Evolutionary conservation across 164 flowering plant genomes (phyloP).

Genomic region (Vitis rotundifolia): DNA sequence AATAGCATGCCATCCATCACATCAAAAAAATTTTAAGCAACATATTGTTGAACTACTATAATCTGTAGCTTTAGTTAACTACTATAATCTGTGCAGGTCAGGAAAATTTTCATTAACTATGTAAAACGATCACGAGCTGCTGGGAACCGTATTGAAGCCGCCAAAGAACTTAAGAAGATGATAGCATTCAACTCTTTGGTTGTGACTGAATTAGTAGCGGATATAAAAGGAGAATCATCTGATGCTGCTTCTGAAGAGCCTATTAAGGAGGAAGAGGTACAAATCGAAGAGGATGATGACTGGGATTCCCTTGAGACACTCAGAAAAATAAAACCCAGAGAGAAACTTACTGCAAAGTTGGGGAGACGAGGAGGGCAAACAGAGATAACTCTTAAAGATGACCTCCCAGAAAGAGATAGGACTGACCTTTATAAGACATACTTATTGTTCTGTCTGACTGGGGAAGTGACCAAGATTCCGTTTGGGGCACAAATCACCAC

Average conservation of each 20-base stretch:
- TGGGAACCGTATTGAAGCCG: constrained; percentile 67
- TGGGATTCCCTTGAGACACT: constrained; percentile 80
- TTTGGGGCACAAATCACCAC: constrained; percentile 72
- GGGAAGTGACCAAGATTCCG: constrained; percentile 63
- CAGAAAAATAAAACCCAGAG: constrained; percentile 53
- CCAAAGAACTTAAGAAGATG: constrained; percentile 88
- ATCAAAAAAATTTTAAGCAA: too few species aligned
- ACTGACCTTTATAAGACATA: constrained; percentile 82
- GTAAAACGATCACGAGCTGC: constrained; percentile 65
- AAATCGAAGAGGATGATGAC: constrained; percentile 54
- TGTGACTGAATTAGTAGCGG: constrained; percentile 78
- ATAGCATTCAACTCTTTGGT: constrained; percentile 78
- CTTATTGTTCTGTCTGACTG: constrained; percentile 72
- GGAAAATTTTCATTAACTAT: constrained; percentile 63
- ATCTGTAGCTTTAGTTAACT: too few species aligned
- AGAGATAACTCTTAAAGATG: constrained; percentile 87
- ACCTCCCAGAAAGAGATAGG: constrained; percentile 75
- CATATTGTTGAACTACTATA: too few species aligned
- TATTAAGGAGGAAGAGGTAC: constrained; percentile 35
- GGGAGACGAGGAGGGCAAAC: constrained; percentile 68
- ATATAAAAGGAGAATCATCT: constrained; percentile 84
- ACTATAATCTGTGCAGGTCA: constrained; percentile 51
- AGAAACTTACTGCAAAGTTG: constrained; percentile 52
- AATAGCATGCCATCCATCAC: too few species aligned
- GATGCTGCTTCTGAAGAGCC: constrained; percentile 42